Percentiles rank a stretch among this genome's conserved stretches.
phyloP scores from a whole-genome alignment of 2,329 filamentous ascomycete species.

The Aureobasidium sp. region DNA sequence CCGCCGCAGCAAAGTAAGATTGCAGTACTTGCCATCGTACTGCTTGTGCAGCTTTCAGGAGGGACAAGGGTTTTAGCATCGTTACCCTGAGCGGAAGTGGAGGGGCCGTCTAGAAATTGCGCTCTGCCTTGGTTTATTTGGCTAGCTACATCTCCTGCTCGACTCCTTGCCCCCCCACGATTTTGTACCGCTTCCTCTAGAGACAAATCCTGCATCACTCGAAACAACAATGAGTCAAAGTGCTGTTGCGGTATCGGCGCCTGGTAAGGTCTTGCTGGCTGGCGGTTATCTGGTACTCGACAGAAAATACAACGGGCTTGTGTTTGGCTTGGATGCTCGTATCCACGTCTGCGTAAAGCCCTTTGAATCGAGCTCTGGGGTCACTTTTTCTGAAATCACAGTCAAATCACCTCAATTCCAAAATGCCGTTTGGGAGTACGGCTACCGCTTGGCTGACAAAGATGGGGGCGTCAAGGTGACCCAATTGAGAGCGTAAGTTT shows the following conservation, averaged over 20 bases:
- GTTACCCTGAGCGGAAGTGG: constrained; percentile 6
- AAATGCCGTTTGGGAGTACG: constrained; percentile 81
- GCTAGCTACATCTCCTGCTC: constrained; percentile 2
- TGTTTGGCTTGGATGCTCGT: constrained; percentile 57
- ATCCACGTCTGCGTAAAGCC: constrained; percentile 56
- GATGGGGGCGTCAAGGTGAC: constrained; percentile 75
- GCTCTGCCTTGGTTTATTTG: not conserved
- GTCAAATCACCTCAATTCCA: constrained; percentile 89
- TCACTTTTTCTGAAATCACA: constrained; percentile 62
- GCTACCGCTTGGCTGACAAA: constrained; percentile 61
- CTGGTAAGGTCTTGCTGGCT: constrained; percentile 90
- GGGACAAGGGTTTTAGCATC: constrained; percentile 6
- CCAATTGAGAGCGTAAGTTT: constrained; percentile 70
- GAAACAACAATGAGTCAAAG: constrained; percentile 18
- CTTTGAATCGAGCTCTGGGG: constrained; percentile 52
- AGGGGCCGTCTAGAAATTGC: constrained; percentile 1
- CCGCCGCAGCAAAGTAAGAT: constrained; percentile 5
- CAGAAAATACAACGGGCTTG: constrained; percentile 69
- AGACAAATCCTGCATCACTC: not conserved
- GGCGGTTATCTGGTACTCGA: constrained; percentile 95
- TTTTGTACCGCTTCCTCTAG: constrained; percentile 13
- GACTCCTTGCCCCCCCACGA: not conserved
- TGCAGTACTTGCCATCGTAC: not conserved
- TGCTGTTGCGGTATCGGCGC: constrained; percentile 62
- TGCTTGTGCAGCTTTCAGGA: constrained; percentile 8